These are phyloP conservation scores for Trichosporon ovoides DNA, from an alignment of 1,284 basidiomycete species.

Conservation along the genomic window DNA sequence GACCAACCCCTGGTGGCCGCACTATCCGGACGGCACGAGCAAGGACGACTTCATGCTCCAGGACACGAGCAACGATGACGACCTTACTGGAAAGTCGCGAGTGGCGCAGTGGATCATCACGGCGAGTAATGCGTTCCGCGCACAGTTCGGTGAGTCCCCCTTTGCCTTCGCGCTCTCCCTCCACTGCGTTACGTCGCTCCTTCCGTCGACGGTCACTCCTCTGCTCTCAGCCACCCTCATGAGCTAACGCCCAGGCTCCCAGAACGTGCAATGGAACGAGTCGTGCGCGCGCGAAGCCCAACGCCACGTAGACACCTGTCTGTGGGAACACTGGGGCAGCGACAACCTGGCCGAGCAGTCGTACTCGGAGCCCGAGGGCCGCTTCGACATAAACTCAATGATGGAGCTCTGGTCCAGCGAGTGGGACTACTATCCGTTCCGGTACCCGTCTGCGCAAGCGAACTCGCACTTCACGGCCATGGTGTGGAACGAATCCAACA, in stretches of 20 bases:
- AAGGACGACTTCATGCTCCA: constrained; percentile 10
- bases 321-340: constrained; percentile 21
- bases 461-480: constrained; percentile 20
- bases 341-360: constrained; percentile 18
- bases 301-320: constrained; percentile 13
- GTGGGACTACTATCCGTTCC: constrained; percentile 22
- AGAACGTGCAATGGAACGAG: constrained; percentile 15
- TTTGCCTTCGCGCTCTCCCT: not conserved
- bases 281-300: constrained; percentile 11
- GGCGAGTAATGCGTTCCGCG: constrained; percentile 13
- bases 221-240: no score
- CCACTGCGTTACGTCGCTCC: no score
- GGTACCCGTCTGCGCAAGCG: constrained; percentile 10
- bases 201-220: no score
- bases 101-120: constrained; percentile 14
- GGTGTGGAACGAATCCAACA: constrained; percentile 16
- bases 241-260: constrained; percentile 10
- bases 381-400: constrained; percentile 18
- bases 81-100: constrained; percentile 13
- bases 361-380: not conserved
- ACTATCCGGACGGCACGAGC: constrained; percentile 7
- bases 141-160: constrained; percentile 17
- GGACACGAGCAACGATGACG: constrained; percentile 5
- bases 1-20: constrained; percentile 17
- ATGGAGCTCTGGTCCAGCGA: constrained; percentile 18